Conservation (phyloP, 495 filamentous ascomycete species). For the Geopyxis carbonaria region DNA sequence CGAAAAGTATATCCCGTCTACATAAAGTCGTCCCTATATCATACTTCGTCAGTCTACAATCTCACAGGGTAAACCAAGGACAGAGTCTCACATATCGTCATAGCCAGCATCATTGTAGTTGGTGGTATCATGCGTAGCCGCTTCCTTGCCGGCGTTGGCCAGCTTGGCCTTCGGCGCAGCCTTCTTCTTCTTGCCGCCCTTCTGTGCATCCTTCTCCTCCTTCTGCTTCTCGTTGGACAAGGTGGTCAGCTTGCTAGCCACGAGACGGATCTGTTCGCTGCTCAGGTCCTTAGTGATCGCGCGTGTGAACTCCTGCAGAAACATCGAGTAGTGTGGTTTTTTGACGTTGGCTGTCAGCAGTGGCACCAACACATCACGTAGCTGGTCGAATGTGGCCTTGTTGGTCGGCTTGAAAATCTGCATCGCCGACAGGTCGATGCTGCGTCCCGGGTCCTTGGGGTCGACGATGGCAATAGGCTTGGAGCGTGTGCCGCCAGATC, state of each 20-base stretch:
- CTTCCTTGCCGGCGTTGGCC: conserved; percentile 47
- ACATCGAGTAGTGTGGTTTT: conserved; percentile 77
- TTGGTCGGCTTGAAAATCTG: conserved; percentile 77
- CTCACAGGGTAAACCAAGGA: not conserved
- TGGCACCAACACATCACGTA: conserved; percentile 59
- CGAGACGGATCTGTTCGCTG: conserved; percentile 87
- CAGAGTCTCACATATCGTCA: conserved; percentile 46
- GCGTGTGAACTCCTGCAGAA: conserved; percentile 81
- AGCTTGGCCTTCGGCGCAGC: conserved; percentile 83
- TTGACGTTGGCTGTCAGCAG: conserved; percentile 55
- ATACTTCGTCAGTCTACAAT: conserved; percentile 5
- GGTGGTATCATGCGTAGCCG: conserved; percentile 45
- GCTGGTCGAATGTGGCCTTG: conserved; percentile 61
- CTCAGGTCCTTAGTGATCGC: conserved; percentile 72
- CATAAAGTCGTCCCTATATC: conserved; percentile 48
- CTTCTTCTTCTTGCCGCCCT: conserved; percentile 85
- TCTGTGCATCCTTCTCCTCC: conserved; percentile 89
- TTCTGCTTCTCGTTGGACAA: conserved; percentile 96
- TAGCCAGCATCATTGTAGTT: conserved; percentile 47
- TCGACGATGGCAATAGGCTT: conserved; percentile 53
- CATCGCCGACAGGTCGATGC: conserved; percentile 61
- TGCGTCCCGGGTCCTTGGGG: conserved; percentile 50
- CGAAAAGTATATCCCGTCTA: conserved; percentile 28
- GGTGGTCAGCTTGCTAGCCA: conserved; percentile 64
- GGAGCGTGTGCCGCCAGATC: conserved; percentile 32